A percentile compares a stretch with the other conserved stretches of the same genome.
Conservation (phyloP, 371 early-diverging fungal species). For the Synchytrium microbalum region DNA sequence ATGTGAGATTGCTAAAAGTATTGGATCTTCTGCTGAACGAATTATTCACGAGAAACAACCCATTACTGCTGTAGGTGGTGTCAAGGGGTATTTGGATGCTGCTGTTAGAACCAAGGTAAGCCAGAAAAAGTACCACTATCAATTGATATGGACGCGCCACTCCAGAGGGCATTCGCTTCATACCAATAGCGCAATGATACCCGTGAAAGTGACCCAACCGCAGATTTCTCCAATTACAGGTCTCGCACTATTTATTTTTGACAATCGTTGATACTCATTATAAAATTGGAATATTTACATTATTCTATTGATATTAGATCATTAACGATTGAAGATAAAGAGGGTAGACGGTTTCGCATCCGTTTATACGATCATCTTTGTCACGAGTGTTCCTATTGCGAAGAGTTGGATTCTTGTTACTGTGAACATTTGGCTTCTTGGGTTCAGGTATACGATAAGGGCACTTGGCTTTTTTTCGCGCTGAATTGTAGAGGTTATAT, state of each 20-base stretch:
- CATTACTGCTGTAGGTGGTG: conserved; percentile 77
- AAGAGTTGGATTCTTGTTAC: conserved; percentile 90
- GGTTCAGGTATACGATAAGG: conserved; percentile 81
- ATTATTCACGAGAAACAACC: conserved; percentile 90
- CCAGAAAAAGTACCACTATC: not conserved
- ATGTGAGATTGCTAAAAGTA: conserved; percentile 76
- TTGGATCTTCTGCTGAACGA: conserved; percentile 73
- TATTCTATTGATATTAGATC: conserved; percentile 56
- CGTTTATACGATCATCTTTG: conserved; percentile 88
- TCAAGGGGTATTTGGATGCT: conserved; percentile 83
- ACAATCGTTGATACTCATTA: not conserved
- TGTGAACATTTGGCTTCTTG: conserved; percentile 88
- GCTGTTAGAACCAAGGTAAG: conserved; percentile 83
- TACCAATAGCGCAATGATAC: not conserved
- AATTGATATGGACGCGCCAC: not conserved
- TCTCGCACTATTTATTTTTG: not conserved
- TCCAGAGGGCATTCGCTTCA: not conserved
- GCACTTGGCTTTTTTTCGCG: conserved; percentile 92
- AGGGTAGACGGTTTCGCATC: conserved; percentile 93
- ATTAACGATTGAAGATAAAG: conserved; percentile 82
- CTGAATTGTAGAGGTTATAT: conserved; percentile 44
- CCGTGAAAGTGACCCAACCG: not conserved
- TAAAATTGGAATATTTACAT: not conserved
- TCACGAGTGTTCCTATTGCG: conserved; percentile 69
- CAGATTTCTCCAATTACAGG: not conserved